These are phyloP conservation scores for Schrenkiella parvula DNA, from an alignment of 345 rosid species.

Conservation along the genomic window DNA sequence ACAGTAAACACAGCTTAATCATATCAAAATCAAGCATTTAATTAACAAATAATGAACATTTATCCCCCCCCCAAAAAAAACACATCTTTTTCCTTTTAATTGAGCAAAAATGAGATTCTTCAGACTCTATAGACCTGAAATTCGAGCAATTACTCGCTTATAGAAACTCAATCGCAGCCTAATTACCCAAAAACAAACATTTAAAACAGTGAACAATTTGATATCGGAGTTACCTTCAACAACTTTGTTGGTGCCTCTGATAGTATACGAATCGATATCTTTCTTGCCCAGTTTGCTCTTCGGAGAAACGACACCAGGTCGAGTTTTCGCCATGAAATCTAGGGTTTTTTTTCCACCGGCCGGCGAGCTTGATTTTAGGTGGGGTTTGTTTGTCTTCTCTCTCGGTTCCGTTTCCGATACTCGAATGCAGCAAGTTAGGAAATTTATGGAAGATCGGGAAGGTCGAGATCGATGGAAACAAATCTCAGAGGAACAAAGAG, in stretches of 20 bases:
- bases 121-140: too few species aligned
- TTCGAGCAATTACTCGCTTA: too few species aligned
- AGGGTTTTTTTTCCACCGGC: background rate
- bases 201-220: too few species aligned
- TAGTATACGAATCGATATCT: constrained; percentile 59
- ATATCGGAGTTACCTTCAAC: constrained; percentile 43
- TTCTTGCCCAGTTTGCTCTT: constrained; percentile 46
- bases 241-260: constrained; percentile 63
- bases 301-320: constrained; percentile 50
- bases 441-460: background rate
- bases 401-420: background rate
- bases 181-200: too few species aligned
- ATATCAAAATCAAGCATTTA: too few species aligned
- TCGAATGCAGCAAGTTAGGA: background rate
- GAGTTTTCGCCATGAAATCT: constrained; percentile 72
- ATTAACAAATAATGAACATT: too few species aligned
- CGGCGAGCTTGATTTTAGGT: background rate
- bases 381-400: background rate
- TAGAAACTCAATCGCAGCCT: too few species aligned
- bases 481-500: background rate
- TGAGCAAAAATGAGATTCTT: too few species aligned
- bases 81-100: too few species aligned
- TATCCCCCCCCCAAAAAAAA: too few species aligned
- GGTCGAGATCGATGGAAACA: background rate
- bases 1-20: too few species aligned